Conservation (phyloP, 2,329 filamentous ascomycete genomes). For the Penicillium sp. region DNA sequence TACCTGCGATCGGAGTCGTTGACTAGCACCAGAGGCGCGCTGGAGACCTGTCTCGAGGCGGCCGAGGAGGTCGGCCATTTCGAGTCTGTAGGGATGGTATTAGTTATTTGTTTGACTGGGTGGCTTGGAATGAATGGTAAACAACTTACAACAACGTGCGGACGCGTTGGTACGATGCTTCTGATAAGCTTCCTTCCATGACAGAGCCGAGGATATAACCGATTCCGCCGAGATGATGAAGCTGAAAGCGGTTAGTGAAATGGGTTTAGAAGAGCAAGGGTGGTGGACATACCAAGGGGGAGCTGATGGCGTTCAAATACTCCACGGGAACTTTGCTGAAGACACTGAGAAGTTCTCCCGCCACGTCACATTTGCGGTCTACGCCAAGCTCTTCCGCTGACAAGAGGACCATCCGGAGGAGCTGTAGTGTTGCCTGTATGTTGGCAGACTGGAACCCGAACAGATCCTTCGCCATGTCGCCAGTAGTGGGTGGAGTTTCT, state of each 20-base stretch:
- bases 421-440: constrained; percentile 42
- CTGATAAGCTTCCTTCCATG: constrained; percentile 39
- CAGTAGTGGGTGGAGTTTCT: constrained; percentile 22
- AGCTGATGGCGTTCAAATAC: constrained; percentile 43
- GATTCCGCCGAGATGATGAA: constrained; percentile 44
- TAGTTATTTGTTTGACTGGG: not conserved
- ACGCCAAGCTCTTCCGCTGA: constrained; percentile 31
- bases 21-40: constrained; percentile 33
- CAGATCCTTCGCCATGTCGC: constrained; percentile 31
- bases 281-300: constrained; percentile 31
- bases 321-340: constrained; percentile 39
- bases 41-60: constrained; percentile 38
- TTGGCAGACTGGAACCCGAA: constrained; percentile 46
- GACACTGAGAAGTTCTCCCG: constrained; percentile 37
- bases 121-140: not conserved
- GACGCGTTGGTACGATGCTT: constrained; percentile 37
- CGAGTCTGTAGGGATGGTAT: constrained; percentile 18
- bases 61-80: constrained; percentile 41
- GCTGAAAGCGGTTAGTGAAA: constrained; percentile 9
- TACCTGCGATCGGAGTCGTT: constrained; percentile 36
- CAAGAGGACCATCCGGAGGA: constrained; percentile 43
- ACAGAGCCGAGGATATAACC: constrained; percentile 44
- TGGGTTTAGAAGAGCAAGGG: too few species aligned
- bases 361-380: constrained; percentile 41
- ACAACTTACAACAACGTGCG: constrained; percentile 32